Evolutionary conservation across 2,329 filamentous ascomycete species (phyloP), one percentile per base, ranked within the genome.

Genomic region (Meredithiella fracta): DNA sequence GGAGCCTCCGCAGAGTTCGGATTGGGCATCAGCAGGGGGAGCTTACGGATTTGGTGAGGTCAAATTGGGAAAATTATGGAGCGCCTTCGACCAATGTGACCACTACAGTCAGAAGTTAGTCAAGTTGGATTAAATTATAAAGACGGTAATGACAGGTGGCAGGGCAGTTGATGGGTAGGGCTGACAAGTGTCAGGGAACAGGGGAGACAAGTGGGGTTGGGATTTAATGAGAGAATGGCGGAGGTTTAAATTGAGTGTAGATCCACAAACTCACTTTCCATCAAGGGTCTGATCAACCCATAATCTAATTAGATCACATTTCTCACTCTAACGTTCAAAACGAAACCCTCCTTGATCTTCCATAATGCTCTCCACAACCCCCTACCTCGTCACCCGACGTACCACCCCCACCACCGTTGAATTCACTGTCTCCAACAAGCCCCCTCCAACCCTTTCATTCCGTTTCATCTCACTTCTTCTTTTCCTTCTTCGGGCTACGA

Each of bases 321-420:
- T 22, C 22, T 37, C 22, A 6, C 37, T 31, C 53, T 26, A 26
- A 11, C 29, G n/a, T n/a, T 34, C 26, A 51, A n/a, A 34, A 22
- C 40, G 25, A 23, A 17, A 17, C 23, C 26, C 40, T n/a, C 29
- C 59, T n/a, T n/a, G n/a, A n/a, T n/a, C n/a, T 65, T 61, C 53
- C 44, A 49, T 11, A 7, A 86, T 87, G 83, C 74, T 85, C 61
- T 77, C 76, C 44, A 78, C 74, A 20, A 63, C 72, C 1, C 78
- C 80, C 8, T 76, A 76, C 62, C 78, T 87, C 53, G 75, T 72
- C 62, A 76, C 77, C 59, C 76, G 80, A 61, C 78, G 80, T 22
- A 85, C 86, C 52, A 90, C 92, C 23, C 83, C 87, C 50, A 94
- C 89, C 2, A 95, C 92, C n/a, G 82, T 86, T 66, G 85, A 86